Evolutionary conservation across 2,329 filamentous ascomycete species (phyloP).

Genomic region (Chaetothyriales sp.): DNA sequence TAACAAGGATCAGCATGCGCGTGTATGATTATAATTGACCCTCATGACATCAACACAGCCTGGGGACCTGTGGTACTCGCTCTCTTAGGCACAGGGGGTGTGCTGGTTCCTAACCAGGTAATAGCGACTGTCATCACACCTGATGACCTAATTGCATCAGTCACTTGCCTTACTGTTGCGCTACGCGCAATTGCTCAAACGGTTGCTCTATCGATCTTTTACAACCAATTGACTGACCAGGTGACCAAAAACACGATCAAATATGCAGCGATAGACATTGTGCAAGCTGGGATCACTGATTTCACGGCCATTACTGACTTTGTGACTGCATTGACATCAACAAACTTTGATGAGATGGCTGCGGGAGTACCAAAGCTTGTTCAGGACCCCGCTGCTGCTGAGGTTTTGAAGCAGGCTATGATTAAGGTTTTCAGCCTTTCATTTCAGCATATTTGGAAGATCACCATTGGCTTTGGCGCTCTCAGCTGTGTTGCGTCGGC

Average conservation of each 20-base stretch:
- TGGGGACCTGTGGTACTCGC: conserved; percentile 4
- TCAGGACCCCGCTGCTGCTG: background rate
- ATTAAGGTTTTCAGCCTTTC: background rate
- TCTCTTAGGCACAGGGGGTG: conserved; percentile 6
- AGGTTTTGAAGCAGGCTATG: background rate
- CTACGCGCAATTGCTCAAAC: conserved; percentile 2
- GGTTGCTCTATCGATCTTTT: conserved; percentile 2
- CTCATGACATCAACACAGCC: conserved; percentile 2
- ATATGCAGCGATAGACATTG: background rate
- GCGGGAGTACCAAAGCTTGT: background rate
- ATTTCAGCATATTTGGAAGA: conserved; percentile 1
- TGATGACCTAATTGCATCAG: conserved; percentile 2
- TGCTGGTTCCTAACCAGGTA: conserved; percentile 6
- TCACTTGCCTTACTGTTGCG: conserved; percentile 2
- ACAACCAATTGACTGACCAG: conserved; percentile 1
- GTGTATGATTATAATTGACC: conserved; percentile 2
- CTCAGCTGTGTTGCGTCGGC: conserved; percentile 1
- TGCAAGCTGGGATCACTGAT: conserved; percentile 1
- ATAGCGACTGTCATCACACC: conserved; percentile 6
- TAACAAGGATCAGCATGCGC: conserved; percentile 1
- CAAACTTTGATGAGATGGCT: background rate
- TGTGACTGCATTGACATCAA: background rate
- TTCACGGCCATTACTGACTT: background rate
- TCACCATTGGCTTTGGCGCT: conserved; percentile 5
- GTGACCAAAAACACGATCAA: conserved; percentile 1